Base-by-base conservation (phyloP, 352 stramenopile genomes). In the Phytophthora fragariaefolia region DNA sequence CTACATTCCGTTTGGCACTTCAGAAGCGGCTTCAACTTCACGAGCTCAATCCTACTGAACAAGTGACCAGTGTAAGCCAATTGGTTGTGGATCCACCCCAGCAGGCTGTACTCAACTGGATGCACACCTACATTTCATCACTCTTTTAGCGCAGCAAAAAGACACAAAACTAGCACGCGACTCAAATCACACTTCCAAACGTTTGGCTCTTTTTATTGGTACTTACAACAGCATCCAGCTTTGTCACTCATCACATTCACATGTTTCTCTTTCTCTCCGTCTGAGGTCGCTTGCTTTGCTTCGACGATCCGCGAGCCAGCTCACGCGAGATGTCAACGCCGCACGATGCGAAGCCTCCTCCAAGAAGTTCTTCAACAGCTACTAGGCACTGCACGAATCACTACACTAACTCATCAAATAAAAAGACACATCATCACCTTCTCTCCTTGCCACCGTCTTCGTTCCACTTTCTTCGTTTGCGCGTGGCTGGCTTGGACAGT, bases 361-460 rank as follows among this genome's bases (percentile, higher is more conserved):
- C 69, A 73, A 76, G 52, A 76, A 76, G 69, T 73, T 76, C 60
- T 71, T 63, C 66, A 69, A 78, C 71, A 75, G 71, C 71, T 78
- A 78, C 61, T 57, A 78, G 57, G 63, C 56, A 75, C 66, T 73
- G 61, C 66, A 73, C 71, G 62, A 78, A 59, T 69, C 62, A 67
- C 63, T 67, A 62, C 45, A 65, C 51, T 54, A 46, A 73, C 56
- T 77, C 63, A 66, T 66, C 59, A 74, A 68, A 66, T 48, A 68
- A 60, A 79, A 74, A 68, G 58, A 74, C 53, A 69, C 53, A 65
- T 9, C 55, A 58, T 49, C 46, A 48, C 46, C 40, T 63, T 30
- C 20, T 45, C 40, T 50, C 48, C 49, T 63, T 36, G 12, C 59
- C 69, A 51, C 45, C 55, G 10, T 53, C 57, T 74, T 58, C 51